Base-by-base conservation (phyloP, 352 stramenopile species). In the Globisporangium cylindrosporum region DNA sequence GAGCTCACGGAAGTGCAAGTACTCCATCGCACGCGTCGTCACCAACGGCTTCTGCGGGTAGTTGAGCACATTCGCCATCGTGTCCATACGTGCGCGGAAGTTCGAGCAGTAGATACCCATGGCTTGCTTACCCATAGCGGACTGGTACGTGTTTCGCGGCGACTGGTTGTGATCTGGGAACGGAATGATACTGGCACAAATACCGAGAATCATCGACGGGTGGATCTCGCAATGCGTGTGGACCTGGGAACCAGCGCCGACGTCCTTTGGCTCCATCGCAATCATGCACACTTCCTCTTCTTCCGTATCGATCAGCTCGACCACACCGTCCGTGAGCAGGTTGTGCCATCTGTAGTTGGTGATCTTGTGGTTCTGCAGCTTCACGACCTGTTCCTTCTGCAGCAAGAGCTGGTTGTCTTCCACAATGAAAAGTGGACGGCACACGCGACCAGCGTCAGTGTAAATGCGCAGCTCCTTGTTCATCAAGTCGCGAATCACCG, bases 221-320 rank as follows among this genome's bases (percentile, higher is more conserved):
- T 99, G 97, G 70, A 99, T 99, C 82, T 99, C 98, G 67, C 97
- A 99, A 75, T 99, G 98, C 34, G 98, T 99, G 79, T 99, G 99
- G 29, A 98, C 98, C 66, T 97, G 90, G 10, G 82, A 79, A 48
- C 97, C 82, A 59, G 95, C 88, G 66, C 84, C 74, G 14, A 98
- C 79, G 55, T 98, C 89, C 76, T 98, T 98, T 0, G 95, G 94
- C 68, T 99, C 96, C 97, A 99, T 99, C 12, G 98, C 98, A 81
- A 99, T 99, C 97, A 99, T 99, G 60, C 95, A 98, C 25, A 98
- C 98, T 86, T 99, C 97, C 76, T 99, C 98, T 88, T 99, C 98
- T 84, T 99, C 97, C 20, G 97, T 99, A 74, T 99, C 97, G 67
- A 99, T 97, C 58, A 98, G 97, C 80, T 99, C 98, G 22, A 99